Evolutionary conservation across 1,284 basidiomycete species (phyloP).

Genomic region (Sphagnurus paluster): DNA sequence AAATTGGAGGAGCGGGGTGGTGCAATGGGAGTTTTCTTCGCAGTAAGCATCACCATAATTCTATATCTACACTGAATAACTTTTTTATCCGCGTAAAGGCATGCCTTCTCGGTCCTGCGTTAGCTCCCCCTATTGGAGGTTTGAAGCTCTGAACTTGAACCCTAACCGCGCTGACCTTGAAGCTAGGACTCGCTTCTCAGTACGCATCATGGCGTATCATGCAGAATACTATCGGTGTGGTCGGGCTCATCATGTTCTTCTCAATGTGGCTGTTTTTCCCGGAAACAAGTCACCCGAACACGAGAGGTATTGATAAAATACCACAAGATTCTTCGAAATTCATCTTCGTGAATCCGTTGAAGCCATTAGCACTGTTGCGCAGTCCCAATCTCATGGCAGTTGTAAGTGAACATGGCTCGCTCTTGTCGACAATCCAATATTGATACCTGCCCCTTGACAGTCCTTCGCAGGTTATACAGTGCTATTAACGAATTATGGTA

Average conservation of each 20-base stretch:
- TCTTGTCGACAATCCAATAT: background rate
- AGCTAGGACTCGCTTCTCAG: conserved; percentile 45
- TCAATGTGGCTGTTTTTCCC: conserved; percentile 58
- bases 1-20: conserved; percentile 58
- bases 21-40: conserved; percentile 65
- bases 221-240: conserved; percentile 51
- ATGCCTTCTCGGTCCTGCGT: conserved; percentile 41
- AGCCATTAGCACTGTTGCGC: conserved; percentile 28
- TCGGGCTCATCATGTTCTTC: conserved; percentile 44
- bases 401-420: conserved; percentile 21
- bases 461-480: conserved; percentile 13
- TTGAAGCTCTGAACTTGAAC: background rate
- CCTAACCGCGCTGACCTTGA: background rate
- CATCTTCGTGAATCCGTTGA: conserved; percentile 32
- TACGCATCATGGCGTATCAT: conserved; percentile 72
- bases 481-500: conserved; percentile 18
- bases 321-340: conserved; percentile 17
- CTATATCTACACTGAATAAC: background rate
- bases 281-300: conserved; percentile 43
- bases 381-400: conserved; percentile 33
- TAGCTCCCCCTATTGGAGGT: conserved; percentile 48
- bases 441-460: conserved; percentile 4
- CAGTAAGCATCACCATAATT: conserved; percentile 33
- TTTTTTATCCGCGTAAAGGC: conserved; percentile 29
- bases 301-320: conserved; percentile 30